Percentiles rank a stretch among this genome's conserved stretches.
These are phyloP conservation scores for Tagetes patula DNA, from an alignment of 129 eudicot species.

Conservation along the genomic window DNA sequence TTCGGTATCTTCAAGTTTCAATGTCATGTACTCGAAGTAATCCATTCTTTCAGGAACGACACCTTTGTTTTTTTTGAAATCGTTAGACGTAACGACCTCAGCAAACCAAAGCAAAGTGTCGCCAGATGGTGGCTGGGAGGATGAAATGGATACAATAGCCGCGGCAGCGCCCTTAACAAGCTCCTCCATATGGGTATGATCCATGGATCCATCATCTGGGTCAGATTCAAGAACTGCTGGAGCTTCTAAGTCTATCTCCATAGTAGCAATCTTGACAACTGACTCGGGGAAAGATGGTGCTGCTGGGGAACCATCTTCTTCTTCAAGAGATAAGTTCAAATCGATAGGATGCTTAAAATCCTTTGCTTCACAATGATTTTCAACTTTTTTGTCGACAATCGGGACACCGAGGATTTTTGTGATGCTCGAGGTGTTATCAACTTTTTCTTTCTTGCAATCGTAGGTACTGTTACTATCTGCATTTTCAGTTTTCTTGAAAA, in stretches of 20 bases:
- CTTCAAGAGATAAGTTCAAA: constrained; percentile 66
- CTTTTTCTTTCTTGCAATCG: constrained; percentile 23
- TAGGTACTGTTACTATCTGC: constrained; percentile 18
- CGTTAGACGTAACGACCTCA: constrained; percentile 44
- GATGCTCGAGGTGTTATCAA: constrained; percentile 8
- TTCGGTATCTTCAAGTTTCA: constrained; percentile 51
- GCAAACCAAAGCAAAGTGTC: constrained; percentile 62
- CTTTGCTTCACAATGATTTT: constrained; percentile 20
- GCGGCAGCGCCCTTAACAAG: constrained; percentile 57
- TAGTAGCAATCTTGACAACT: constrained; percentile 51
- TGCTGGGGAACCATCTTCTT: constrained; percentile 45
- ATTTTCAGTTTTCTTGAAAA: constrained; percentile 46
- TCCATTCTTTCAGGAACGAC: constrained; percentile 58
- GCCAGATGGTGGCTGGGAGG: constrained; percentile 15
- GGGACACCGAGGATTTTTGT: constrained; percentile 45
- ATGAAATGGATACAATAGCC: constrained; percentile 61
- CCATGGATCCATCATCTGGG: constrained; percentile 27
- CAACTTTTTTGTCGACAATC: constrained; percentile 24
- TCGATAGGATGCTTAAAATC: constrained; percentile 49
- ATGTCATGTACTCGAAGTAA: constrained; percentile 78
- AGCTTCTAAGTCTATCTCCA: constrained; percentile 65
- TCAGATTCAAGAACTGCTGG: constrained; percentile 52
- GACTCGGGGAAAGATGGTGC: constrained; percentile 48
- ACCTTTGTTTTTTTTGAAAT: constrained; percentile 30
- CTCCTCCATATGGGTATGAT: constrained; percentile 41